Base-by-base conservation (phyloP, 768 basidiomycete species). In the Amanita pseudoporphyria region DNA sequence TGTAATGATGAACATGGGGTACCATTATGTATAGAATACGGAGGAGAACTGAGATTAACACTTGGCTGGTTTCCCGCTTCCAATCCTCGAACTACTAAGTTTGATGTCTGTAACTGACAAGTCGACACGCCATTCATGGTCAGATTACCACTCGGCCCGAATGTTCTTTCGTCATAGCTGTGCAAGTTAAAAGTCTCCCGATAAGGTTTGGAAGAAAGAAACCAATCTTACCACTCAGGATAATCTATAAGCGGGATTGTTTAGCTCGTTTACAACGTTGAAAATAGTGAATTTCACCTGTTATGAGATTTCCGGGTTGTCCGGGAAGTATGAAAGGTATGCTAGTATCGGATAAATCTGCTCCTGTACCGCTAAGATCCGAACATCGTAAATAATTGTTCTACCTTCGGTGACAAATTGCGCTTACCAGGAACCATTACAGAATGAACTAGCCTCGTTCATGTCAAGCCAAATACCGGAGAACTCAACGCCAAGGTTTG, bases 1-100 rank as follows among this genome's bases (percentile, higher is more conserved):
- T 19, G 18, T 19, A 37, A 38, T 18, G 37, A 21, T 26, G 28
- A 59, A 50, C 35, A 53, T 10, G 7, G 5, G 67, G 54, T 36
- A 79, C 83, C 82, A 52, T 88, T 85, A 64, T 86, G 81, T 48
- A 88, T 82, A 1, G 79, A 69, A 53, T 87, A 87, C 12, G 81
- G 77, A 9, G 83, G 85, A 0, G 52, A 54, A 59, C 78, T 82
- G 26, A 84, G 58, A 56, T 82, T 64, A 5, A 76, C 67, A 7
- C 63, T 71, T 6, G 63, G 57, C 54, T 79, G 65, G 36, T 65
- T 66, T 19, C 71, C 77, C 3, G 76, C 77, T 3, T 77, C 79
- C 38, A 79, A 44, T 1, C 73, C 76, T 12, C 78, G 71, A 57
- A 61, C 74, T 3, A 53, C 52, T 21, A 75, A 55, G 9, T 48